Conservation (phyloP, 164 flowering plant species). For the Liriodendron chinense region DNA sequence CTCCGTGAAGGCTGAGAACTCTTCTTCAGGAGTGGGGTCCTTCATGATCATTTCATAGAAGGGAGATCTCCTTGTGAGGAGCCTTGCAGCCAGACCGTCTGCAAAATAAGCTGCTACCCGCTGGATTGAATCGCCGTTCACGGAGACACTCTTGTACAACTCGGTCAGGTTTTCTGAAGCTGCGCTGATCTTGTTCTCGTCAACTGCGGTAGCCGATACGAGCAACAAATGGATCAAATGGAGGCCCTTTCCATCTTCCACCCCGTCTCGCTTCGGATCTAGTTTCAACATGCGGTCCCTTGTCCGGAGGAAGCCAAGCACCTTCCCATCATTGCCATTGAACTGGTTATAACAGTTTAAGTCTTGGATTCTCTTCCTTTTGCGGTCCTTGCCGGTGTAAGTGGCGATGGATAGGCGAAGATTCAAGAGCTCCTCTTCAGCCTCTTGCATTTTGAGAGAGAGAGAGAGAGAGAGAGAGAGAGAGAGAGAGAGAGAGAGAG, state of each 20-base stretch:
- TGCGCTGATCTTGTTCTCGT: constrained; percentile 30
- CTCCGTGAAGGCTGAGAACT: constrained; percentile 49
- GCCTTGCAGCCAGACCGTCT: constrained; percentile 56
- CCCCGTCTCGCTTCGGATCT: constrained; percentile 27
- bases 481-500: not conserved
- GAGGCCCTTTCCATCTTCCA: constrained; percentile 49
- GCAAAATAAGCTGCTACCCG: constrained; percentile 70
- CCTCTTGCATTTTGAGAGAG: constrained; percentile 26
- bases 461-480: not conserved
- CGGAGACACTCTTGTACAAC: constrained; percentile 40
- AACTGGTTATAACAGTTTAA: constrained; percentile 6
- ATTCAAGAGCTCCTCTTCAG: constrained; percentile 41
- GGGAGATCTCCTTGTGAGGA: constrained; percentile 53
- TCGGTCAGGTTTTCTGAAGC: constrained; percentile 45
- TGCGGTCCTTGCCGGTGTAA: not conserved
- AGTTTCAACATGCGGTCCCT: constrained; percentile 52
- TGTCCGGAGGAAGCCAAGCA: constrained; percentile 45
- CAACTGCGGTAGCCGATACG: constrained; percentile 47
- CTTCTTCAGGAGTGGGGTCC: constrained; percentile 47
- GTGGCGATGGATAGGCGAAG: constrained; percentile 43
- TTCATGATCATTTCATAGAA: constrained; percentile 57
- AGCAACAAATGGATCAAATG: constrained; percentile 63
- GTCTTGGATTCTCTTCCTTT: constrained; percentile 22
- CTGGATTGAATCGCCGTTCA: constrained; percentile 59
- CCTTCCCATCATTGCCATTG: constrained; percentile 34